Conservation (phyloP, 2,329 filamentous ascomycete species). For the Fusarium heterosporum region DNA sequence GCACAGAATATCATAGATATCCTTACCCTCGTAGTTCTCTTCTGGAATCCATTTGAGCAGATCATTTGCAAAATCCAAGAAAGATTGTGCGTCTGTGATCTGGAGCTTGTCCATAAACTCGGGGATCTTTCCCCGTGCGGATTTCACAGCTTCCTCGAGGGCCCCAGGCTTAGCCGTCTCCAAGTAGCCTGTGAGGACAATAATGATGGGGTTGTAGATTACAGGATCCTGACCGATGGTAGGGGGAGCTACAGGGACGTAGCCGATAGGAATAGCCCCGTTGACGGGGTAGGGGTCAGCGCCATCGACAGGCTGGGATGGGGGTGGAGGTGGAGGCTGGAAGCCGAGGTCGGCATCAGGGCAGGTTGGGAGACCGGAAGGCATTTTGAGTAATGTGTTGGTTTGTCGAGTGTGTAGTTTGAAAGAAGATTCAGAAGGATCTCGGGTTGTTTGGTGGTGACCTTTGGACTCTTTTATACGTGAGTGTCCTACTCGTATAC, state of each 20-base stretch:
- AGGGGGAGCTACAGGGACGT: too few relatives aligned
- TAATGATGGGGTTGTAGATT: constrained; percentile 5
- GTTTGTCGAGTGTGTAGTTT: not conserved
- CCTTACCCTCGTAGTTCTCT: not conserved
- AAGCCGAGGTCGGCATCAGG: constrained; percentile 18
- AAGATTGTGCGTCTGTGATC: constrained; percentile 5
- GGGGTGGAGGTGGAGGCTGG: constrained; percentile 2
- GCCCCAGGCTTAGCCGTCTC: constrained; percentile 1
- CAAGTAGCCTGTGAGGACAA: constrained; percentile 1
- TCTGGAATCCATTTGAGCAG: constrained; percentile 16
- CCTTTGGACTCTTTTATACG: not conserved
- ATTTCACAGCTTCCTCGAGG: constrained; percentile 1
- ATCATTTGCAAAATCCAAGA: constrained; percentile 19
- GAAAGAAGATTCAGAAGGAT: not conserved
- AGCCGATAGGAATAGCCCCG: too few relatives aligned
- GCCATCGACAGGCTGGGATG: not conserved
- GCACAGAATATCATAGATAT: constrained; percentile 13
- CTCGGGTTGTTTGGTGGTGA: not conserved
- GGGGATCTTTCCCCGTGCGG: not conserved
- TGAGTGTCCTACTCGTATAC: not conserved
- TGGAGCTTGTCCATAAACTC: constrained; percentile 21
- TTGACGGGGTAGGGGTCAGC: too few relatives aligned
- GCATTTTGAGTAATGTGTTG: not conserved
- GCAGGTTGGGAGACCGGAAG: constrained; percentile 19
- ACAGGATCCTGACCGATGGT: not conserved